Evolutionary conservation across 345 rosid genomes (phyloP).

Genomic region (Carallia brachiata): DNA sequence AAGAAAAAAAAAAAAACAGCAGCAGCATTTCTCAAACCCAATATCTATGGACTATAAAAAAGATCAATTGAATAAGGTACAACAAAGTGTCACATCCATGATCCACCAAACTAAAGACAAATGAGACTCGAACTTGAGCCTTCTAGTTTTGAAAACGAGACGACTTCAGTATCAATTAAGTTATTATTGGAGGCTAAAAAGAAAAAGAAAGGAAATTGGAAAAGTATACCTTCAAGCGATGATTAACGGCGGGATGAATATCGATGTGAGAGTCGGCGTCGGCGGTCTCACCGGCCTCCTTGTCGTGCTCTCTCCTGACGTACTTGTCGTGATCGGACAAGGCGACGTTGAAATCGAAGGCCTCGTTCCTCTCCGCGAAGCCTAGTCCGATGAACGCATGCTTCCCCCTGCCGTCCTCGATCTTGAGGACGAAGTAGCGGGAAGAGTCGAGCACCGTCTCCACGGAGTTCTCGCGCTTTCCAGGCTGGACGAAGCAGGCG

Average conservation of each 20-base stretch:
- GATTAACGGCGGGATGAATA: slow-evolving; percentile 95
- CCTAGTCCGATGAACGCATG: slow-evolving; percentile 94
- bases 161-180: too few species aligned
- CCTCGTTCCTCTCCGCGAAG: slow-evolving; percentile 85
- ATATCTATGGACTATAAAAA: not conserved
- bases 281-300: slow-evolving; percentile 56
- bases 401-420: slow-evolving; percentile 88
- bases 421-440: slow-evolving; percentile 84
- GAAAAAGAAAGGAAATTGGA: not conserved
- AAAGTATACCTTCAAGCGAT: slow-evolving; percentile 73
- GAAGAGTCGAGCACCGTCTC: slow-evolving; percentile 98
- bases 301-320: slow-evolving; percentile 74
- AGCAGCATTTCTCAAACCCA: not conserved
- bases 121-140: too few species aligned
- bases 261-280: slow-evolving; percentile 68
- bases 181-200: not conserved
- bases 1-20: not conserved
- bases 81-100: too few species aligned
- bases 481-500: slow-evolving; percentile 83
- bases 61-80: too few species aligned
- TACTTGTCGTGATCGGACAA: slow-evolving; percentile 95
- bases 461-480: slow-evolving; percentile 72
- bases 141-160: too few species aligned
- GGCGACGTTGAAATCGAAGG: slow-evolving; percentile 98
- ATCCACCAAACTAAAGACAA: too few species aligned